Evolutionary conservation across 208 protist genomes (phyloP).

Genomic region (Trypanosoma lewisi): DNA sequence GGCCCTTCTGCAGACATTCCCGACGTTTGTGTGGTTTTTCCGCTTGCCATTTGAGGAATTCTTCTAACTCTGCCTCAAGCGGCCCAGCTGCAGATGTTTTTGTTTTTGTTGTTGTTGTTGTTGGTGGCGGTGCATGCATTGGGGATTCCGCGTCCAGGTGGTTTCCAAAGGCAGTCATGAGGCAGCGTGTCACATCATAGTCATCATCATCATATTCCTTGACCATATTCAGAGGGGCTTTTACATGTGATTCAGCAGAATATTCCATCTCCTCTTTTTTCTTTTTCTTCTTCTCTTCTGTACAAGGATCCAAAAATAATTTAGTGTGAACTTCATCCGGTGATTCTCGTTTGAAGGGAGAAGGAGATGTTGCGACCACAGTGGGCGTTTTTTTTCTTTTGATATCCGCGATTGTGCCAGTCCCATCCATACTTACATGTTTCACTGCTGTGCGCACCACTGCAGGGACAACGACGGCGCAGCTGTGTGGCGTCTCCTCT

Average conservation of each 20-base stretch:
- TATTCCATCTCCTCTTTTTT: neutral
- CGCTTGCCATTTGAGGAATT: conserved; percentile 18
- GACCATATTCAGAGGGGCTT: neutral
- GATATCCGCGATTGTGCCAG: no score
- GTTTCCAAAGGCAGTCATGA: conserved; percentile 12
- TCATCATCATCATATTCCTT: neutral
- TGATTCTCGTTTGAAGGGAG: no score
- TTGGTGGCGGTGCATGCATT: no score
- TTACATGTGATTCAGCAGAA: neutral
- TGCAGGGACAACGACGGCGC: neutral
- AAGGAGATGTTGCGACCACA: no score
- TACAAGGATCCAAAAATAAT: no score
- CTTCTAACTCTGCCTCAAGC: conserved; percentile 16
- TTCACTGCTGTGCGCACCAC: neutral
- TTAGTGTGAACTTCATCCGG: no score
- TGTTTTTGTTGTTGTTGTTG: neutral
- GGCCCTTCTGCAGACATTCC: neutral
- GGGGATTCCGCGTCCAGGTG: neutral
- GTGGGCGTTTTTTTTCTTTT: no score
- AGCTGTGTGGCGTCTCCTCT: neutral
- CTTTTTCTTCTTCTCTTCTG: neutral
- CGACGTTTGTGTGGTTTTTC: conserved; percentile 1
- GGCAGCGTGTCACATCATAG: conserved; percentile 2
- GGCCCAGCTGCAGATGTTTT: neutral
- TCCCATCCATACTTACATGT: neutral